A percentile compares a stretch with the other conserved stretches of the same genome.
These are phyloP conservation scores for Nannizziopsis arthrosporioides DNA, from an alignment of 2,329 filamentous ascomycete species.

Conservation along the genomic window DNA sequence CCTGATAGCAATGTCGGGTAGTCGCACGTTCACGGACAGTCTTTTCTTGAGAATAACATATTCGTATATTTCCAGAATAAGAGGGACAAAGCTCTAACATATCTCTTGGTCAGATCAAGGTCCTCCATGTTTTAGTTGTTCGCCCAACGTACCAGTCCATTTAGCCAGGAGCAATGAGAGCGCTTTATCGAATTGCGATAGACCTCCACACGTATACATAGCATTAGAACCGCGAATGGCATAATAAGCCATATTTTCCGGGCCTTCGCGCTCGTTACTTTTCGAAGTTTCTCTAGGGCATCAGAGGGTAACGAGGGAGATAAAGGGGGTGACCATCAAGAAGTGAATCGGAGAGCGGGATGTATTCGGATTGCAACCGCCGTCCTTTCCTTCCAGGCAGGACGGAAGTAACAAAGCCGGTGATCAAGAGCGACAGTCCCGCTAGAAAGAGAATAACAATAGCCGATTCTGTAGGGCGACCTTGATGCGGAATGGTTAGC, in stretches of 20 bases:
- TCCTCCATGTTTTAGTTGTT: not conserved
- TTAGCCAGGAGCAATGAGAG: slow-evolving; percentile 33
- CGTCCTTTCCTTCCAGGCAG: slow-evolving; percentile 14
- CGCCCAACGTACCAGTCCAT: slow-evolving; percentile 24
- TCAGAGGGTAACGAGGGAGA: not conserved
- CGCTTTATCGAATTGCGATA: slow-evolving; percentile 32
- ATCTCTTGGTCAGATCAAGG: not conserved
- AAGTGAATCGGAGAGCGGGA: slow-evolving; percentile 3
- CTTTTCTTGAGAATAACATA: slow-evolving; percentile 26
- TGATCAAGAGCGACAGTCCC: slow-evolving; percentile 28
- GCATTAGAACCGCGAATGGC: slow-evolving; percentile 16
- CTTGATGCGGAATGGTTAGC: slow-evolving; percentile 19
- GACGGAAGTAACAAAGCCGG: slow-evolving; percentile 25
- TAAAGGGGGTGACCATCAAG: not conserved
- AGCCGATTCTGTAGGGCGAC: slow-evolving; percentile 37
- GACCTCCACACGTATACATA: slow-evolving; percentile 29
- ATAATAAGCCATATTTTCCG: slow-evolving; percentile 20
- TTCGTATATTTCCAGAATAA: slow-evolving; percentile 34
- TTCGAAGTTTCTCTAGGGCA: slow-evolving; percentile 11
- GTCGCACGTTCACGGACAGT: slow-evolving; percentile 15
- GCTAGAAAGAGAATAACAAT: slow-evolving; percentile 33
- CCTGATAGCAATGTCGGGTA: slow-evolving; percentile 13
- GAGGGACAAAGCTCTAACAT: slow-evolving; percentile 30
- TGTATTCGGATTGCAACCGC: slow-evolving; percentile 6
- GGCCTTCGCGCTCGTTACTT: slow-evolving; percentile 10